Base-by-base conservation (phyloP, 768 basidiomycete genomes). In the Mycena indigotica region DNA sequence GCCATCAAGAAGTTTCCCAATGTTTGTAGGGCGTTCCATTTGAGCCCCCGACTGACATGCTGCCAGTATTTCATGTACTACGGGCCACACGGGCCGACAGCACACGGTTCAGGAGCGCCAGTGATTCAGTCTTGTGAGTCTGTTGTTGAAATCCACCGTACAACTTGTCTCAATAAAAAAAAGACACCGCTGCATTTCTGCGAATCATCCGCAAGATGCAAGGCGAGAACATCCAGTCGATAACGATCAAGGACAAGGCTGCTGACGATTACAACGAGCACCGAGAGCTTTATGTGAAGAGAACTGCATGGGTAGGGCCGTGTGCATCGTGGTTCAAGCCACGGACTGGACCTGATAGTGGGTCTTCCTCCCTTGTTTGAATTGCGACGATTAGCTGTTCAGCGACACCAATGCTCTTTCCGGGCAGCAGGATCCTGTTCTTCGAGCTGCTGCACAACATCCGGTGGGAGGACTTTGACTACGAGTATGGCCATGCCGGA, bases 391-490 rank as follows among this genome's bases (percentile, higher is more conserved):
- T 32, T 5, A 44, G 5, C n/a, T 17, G 2, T 17, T 21, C 29
- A 66, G 66, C 52, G 15, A 35, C 55, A 3, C 66, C 65, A 2
- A 60, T 67, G 38, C 55, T 67, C 57, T 67, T 65, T 35, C 66
- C 66, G 6, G 66, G 66, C 6, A 67, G 65, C 48, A 38, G 66
- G 39, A 61, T 67, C 21, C 50, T 67, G 28, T 67, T 66, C 41
- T 64, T 67, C 16, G 66, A 67, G 40, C 58, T 67, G 5, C 61
- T 67, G 1, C 55, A 54, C 23, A 66, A 66, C 35, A 29, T 62
- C 19, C 65, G 66, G 2, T 67, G 65, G 65, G 66, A 67, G 58
- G 66, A 67, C 29, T 67, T 60, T 60, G 65, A 67, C 13, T 67
- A 66, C 38, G 63, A 64, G 39, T 66, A 67, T 26, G 66, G 63